Percentiles rank a stretch among this genome's conserved stretches.
phyloP scores from a whole-genome alignment of 1,284 basidiomycete species.

The Mixia osmundae region DNA sequence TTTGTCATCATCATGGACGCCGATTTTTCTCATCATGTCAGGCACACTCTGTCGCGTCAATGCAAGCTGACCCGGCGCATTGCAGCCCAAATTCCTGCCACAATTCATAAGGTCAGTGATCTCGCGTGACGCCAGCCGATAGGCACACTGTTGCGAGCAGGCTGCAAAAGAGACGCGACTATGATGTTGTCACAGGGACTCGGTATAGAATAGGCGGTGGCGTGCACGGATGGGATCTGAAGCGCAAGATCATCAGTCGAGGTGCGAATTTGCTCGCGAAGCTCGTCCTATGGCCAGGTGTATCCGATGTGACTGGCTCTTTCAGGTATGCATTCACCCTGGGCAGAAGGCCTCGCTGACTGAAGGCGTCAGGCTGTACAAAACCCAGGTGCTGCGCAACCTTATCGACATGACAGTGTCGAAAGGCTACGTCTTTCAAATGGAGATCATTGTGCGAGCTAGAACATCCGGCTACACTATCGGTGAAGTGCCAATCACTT shows the following conservation, averaged over 20 bases:
- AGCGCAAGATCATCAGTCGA: constrained; percentile 57
- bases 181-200: constrained; percentile 79
- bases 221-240: constrained; percentile 71
- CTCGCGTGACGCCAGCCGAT: no score
- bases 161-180: constrained; percentile 49
- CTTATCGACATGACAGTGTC: constrained; percentile 62
- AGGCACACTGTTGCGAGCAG: constrained; percentile 22
- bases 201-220: constrained; percentile 48
- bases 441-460: constrained; percentile 89
- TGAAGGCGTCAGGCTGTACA: constrained; percentile 38
- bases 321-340: constrained; percentile 36
- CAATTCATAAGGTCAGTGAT: constrained; percentile 47
- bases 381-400: constrained; percentile 44
- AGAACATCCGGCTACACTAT: constrained; percentile 54
- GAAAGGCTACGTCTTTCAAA: constrained; percentile 84
- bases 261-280: constrained; percentile 70
- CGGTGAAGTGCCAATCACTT: constrained; percentile 77
- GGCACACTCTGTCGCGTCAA: constrained; percentile 18
- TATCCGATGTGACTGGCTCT: constrained; percentile 64
- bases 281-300: constrained; percentile 54
- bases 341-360: neutral
- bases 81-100: constrained; percentile 66
- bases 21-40: constrained; percentile 78
- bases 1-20: constrained; percentile 94
- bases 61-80: neutral